Evolutionary conservation across 495 filamentous ascomycete genomes (phyloP), one percentile per base, ranked within the genome.

Genomic region (Talaromyces liani): DNA sequence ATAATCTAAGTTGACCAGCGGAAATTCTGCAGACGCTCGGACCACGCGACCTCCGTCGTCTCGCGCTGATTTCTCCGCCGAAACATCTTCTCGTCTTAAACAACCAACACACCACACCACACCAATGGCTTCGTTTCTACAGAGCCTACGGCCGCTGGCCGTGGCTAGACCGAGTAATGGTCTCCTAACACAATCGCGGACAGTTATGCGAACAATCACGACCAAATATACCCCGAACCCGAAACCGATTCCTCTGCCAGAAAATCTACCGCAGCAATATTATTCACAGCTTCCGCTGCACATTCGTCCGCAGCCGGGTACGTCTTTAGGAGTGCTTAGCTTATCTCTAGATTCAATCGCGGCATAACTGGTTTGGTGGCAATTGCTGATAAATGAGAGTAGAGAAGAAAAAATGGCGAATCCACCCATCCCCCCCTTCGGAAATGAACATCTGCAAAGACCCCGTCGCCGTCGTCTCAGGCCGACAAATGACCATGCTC

Each of bases 401-500:
- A 34, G 49, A 33, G n/a, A n/a, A 62, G 51, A 62, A 49, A 9
- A 22, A 62, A 62, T 51, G 39, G 60, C 20, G 41, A 54, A 69
- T 80, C 73, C 79, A 77, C 74, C 81, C 78, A 64, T 80, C 80
- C 60, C 86, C 78, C 54, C 80, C 74, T 47, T 82, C 72, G 62
- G 63, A 69, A 65, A 73, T 69, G 62, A 73, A 63, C 36, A 65
- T 70, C 49, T 83, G 78, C 72, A 82, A 80, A 70, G 80, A 89
- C 69, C 87, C 90, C 51, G 72, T 96, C 67, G 75, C 72, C 27
- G 70, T 79, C 25, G 76, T 94, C 67, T 85, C 85, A 64, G 73
- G 79, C 34, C 66, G 81, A 10, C 92, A 97, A 76, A 77, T 95
- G 67, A 65, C 78, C 10, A 68, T 78, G 18, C 90, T 97, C 66